Conservation (phyloP, 2,329 filamentous ascomycete species). For the Escovopsis sp. region DNA sequence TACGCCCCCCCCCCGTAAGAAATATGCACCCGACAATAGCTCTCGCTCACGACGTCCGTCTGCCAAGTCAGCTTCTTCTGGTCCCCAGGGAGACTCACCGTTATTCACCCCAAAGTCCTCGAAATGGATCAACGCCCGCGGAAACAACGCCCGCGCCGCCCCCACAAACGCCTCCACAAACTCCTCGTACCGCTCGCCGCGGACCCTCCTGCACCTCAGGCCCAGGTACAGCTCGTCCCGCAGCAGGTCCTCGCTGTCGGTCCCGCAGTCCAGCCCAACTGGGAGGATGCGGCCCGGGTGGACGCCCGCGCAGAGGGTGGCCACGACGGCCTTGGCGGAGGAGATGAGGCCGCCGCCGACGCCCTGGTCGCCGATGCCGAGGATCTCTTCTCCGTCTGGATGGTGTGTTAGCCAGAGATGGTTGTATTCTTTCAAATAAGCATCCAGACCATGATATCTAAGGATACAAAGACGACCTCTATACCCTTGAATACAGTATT, state of each 20-base stretch:
- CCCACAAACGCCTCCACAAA: conserved; percentile 64
- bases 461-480: no score
- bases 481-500: no score
- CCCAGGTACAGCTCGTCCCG: conserved; percentile 70
- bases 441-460: no score
- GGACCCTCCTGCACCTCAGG: conserved; percentile 46
- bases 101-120: conserved; percentile 76
- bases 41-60: no score
- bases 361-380: conserved; percentile 82
- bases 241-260: conserved; percentile 60
- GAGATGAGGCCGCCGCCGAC: conserved; percentile 75
- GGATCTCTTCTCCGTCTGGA: conserved; percentile 50
- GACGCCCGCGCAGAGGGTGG: conserved; percentile 74
- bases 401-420: no score
- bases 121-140: conserved; percentile 73
- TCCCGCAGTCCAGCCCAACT: conserved; percentile 75
- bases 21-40: no score
- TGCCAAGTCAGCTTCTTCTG: no score
- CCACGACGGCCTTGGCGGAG: conserved; percentile 67
- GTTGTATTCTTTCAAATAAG: no score
- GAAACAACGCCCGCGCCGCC: conserved; percentile 53
- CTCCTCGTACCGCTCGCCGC: conserved; percentile 58
- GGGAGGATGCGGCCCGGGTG: conserved; percentile 65
- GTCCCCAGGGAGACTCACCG: conserved; percentile 31
- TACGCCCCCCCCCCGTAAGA: no score